A percentile compares a stretch with the other conserved stretches of the same genome.
Conservation (phyloP, 768 basidiomycete genomes). For the Panus rudis region DNA sequence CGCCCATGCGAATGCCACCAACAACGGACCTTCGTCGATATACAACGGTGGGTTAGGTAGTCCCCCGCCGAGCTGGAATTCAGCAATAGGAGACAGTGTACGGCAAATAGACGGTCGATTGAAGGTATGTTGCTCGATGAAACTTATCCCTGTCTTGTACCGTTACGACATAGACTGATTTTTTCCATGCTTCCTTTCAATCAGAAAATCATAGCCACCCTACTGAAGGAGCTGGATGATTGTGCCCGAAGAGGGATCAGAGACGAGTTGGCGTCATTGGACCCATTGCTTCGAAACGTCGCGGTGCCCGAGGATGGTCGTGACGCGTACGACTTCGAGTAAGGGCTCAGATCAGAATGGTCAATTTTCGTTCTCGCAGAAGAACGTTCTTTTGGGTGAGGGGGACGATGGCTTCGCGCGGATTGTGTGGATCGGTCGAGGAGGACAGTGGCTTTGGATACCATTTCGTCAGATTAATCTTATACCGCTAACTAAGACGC, state of each 20-base stretch:
- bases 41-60: constrained; percentile 32
- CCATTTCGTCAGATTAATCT: too few species aligned
- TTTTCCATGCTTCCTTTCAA: constrained; percentile 1
- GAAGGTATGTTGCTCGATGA: constrained; percentile 56
- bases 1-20: constrained; percentile 28
- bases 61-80: constrained; percentile 57
- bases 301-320: constrained; percentile 28
- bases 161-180: too few species aligned
- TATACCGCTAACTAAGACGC: too few species aligned
- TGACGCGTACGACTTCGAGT: constrained; percentile 33
- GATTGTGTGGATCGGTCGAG: too few species aligned
- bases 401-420: too few species aligned
- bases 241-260: constrained; percentile 76
- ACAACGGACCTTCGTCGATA: constrained; percentile 23
- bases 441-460: too few species aligned
- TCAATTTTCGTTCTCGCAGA: too few species aligned
- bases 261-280: constrained; percentile 76
- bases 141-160: neutral
- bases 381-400: too few species aligned
- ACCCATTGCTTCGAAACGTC: constrained; percentile 66
- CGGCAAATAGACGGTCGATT: constrained; percentile 78
- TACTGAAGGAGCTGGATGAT: constrained; percentile 81
- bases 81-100: constrained; percentile 62
- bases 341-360: too few species aligned
- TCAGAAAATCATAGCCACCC: constrained; percentile 75